Evolutionary conservation across 192 early-diverging fungal species (phyloP), one percentile per base, ranked within the genome.

Genomic region (Phlyctochytrium bullatum): DNA sequence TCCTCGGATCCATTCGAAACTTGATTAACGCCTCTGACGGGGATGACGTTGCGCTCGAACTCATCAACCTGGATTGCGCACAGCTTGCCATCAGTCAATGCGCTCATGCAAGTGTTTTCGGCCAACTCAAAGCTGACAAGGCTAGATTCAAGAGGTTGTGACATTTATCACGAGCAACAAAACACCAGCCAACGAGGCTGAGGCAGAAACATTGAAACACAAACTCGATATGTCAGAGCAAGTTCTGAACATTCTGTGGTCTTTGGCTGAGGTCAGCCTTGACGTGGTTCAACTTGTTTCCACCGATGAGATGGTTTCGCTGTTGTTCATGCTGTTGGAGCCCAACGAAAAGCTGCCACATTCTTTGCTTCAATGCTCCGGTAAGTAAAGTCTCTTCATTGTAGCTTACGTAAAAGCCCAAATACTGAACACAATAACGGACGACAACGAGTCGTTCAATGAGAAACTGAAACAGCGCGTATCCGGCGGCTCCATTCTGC

Each of bases 1-100:
- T 78, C 34, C 61, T 88, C 4, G 92, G 95, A 34, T 88, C 91
- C 3, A 76, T 93, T 56, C 72, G 88, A 23, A 90, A 90, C 60
- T 63, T 90, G n/a, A 80, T 79, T 23, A 73, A 20, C 40, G 6
- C 20, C 20, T 47, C 40, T 14, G 6, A 6, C 10, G n/a, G n/a
- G n/a, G 40, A 47, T 6, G 40, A 47, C 10, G 40, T 47, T 47
- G 40, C 40, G 6, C 40, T 47, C 20, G 40, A 47, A 20, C 20
- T 6, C 20, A 47, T 47, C 40, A 47, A 20, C 20, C n/a, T n/a
- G n/a, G n/a, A n/a, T n/a, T n/a, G n/a, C n/a, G n/a, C n/a, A n/a
- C n/a, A n/a, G n/a, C n/a, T n/a, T n/a, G n/a, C n/a, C n/a, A n/a
- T n/a, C n/a, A n/a, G n/a, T n/a, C n/a, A n/a, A n/a, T n/a, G n/a